Percentiles rank a stretch among this genome's conserved stretches.
Evolutionary conservation across 2,329 filamentous ascomycete genomes (phyloP).

Genomic region (Periglandula ipomoeae): DNA sequence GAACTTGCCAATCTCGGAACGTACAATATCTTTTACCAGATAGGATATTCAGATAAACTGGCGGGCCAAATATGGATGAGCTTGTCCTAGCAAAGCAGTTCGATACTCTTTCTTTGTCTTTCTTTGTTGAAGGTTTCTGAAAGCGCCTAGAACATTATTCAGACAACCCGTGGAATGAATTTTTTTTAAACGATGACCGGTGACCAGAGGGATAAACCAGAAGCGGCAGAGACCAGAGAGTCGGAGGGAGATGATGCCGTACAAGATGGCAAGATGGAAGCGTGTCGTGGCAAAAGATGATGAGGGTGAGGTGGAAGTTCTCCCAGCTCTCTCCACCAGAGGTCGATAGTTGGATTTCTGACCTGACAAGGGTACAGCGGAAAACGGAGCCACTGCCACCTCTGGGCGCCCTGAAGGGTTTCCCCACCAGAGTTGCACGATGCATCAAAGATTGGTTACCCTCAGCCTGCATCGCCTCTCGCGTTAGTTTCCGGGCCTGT

Average conservation of each 20-base stretch:
- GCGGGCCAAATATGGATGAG: not conserved
- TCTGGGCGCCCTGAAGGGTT: not conserved
- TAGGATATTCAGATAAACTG: not conserved
- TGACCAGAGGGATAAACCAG: slow-evolving; percentile 32
- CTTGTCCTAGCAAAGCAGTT: not conserved
- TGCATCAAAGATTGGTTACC: too few relatives aligned
- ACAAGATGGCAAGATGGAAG: slow-evolving; percentile 15
- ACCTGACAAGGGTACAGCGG: slow-evolving; percentile 13
- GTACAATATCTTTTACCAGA: not conserved
- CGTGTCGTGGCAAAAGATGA: slow-evolving; percentile 16
- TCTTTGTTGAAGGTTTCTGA: slow-evolving; percentile 11
- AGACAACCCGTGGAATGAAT: slow-evolving; percentile 20
- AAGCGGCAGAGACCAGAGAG: slow-evolving; percentile 23
- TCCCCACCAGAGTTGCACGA: not conserved
- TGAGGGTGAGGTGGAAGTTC: slow-evolving; percentile 35
- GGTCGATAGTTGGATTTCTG: slow-evolving; percentile 14
- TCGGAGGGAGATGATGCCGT: slow-evolving; percentile 14
- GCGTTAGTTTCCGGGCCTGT: too few relatives aligned
- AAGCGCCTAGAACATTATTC: slow-evolving; percentile 31
- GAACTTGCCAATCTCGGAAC: not conserved
- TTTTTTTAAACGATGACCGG: slow-evolving; percentile 21
- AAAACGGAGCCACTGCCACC: slow-evolving; percentile 4
- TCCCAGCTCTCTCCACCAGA: slow-evolving; percentile 24
- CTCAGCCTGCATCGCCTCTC: not conserved
- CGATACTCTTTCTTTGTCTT: not conserved